A percentile compares a stretch with the other conserved stretches of the same genome.
phyloP scores from a whole-genome alignment of 2,329 filamentous ascomycete species.

The Coniochaeta hoffmannii region DNA sequence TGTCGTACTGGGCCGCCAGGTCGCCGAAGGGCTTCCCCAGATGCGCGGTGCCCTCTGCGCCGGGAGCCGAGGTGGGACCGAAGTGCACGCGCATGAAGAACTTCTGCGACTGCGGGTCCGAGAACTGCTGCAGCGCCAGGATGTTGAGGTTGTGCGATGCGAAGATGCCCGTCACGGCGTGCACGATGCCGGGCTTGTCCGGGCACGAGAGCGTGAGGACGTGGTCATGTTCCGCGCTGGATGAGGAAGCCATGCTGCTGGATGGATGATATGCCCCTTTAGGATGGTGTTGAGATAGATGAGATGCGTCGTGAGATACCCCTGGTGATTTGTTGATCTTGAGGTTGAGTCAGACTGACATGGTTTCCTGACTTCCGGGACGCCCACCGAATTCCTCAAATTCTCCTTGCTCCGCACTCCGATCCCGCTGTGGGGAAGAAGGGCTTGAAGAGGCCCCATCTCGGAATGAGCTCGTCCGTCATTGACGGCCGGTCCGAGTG shows the following conservation, averaged over 20 bases:
- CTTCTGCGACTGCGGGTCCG: constrained; percentile 62
- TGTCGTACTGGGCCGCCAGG: constrained; percentile 56
- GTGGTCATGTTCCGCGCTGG: constrained; percentile 39
- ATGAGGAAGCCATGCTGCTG: neutral
- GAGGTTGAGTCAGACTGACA: neutral
- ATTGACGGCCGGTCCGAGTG: neutral
- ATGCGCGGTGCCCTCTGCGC: constrained; percentile 36
- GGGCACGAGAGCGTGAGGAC: constrained; percentile 78
- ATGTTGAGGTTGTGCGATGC: constrained; percentile 71
- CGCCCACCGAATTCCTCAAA: neutral
- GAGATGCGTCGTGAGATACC: neutral
- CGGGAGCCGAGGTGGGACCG: constrained; percentile 41
- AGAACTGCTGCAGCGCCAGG: constrained; percentile 78
- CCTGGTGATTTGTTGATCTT: neutral
- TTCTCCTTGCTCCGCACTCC: neutral
- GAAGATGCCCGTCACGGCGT: constrained; percentile 73
- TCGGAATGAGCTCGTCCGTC: neutral
- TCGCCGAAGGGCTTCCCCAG: constrained; percentile 49
- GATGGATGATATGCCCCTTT: neutral
- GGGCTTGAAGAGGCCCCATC: neutral
- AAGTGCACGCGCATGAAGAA: constrained; percentile 92
- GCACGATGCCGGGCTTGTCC: constrained; percentile 77
- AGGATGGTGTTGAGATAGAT: neutral
- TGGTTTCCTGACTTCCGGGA: neutral
- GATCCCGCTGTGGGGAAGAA: neutral